phyloP scores from a whole-genome alignment of 2,329 filamentous ascomycete species.

The Leptographium radiaticola region DNA sequence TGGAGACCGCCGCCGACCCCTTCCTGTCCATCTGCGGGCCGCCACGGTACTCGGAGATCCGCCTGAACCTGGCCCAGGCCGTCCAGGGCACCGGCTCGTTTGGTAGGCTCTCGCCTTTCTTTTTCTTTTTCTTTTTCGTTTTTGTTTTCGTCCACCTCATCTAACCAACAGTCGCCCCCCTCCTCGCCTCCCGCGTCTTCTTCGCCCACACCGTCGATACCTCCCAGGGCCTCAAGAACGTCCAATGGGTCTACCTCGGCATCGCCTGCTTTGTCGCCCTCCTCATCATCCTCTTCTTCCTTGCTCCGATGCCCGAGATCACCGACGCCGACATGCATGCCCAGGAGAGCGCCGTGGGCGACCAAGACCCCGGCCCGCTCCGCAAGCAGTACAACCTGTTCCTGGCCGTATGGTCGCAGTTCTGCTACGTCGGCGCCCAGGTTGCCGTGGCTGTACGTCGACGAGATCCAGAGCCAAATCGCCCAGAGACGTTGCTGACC shows the following conservation, averaged over 20 bases:
- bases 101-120: constrained; percentile 9
- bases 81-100: constrained; percentile 46
- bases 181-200: constrained; percentile 48
- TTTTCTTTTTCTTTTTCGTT: not conserved
- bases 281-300: constrained; percentile 44
- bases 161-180: constrained; percentile 29
- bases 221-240: constrained; percentile 37
- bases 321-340: constrained; percentile 50
- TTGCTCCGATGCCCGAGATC: constrained; percentile 36
- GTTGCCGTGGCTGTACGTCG: constrained; percentile 31
- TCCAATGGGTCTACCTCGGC: constrained; percentile 52
- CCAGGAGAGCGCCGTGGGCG: constrained; percentile 30
- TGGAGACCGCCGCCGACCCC: constrained; percentile 48
- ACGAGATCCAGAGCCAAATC: not conserved
- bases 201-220: constrained; percentile 40
- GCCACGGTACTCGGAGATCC: constrained; percentile 43
- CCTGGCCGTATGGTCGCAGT: constrained; percentile 46
- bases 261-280: constrained; percentile 47
- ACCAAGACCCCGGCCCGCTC: constrained; percentile 34
- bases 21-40: constrained; percentile 41
- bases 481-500: not conserved
- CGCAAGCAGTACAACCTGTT: constrained; percentile 47
- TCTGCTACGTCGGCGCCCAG: constrained; percentile 51
- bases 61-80: constrained; percentile 45
- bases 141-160: not conserved